Conservation (phyloP, 2,329 filamentous ascomycete species). For the Verticillium alfalfae region DNA sequence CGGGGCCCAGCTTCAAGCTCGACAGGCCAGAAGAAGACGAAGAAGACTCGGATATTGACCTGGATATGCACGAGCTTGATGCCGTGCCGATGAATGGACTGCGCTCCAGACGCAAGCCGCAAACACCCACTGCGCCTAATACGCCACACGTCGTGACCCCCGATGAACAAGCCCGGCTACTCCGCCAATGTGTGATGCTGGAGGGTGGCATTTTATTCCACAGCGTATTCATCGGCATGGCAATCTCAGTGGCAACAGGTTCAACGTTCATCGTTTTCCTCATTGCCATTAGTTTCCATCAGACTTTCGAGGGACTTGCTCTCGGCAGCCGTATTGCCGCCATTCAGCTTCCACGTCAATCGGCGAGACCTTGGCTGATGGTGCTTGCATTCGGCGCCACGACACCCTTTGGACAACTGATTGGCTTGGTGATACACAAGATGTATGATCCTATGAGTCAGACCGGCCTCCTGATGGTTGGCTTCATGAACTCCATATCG, state of each 20-base stretch:
- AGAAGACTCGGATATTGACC: constrained; percentile 51
- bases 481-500: constrained; percentile 82
- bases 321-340: constrained; percentile 80
- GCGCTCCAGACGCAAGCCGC: constrained; percentile 13
- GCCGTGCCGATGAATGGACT: constrained; percentile 25
- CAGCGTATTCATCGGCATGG: constrained; percentile 83
- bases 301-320: constrained; percentile 84
- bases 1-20: constrained; percentile 9
- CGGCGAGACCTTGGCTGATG: constrained; percentile 77
- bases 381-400: constrained; percentile 67
- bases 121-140: constrained; percentile 6
- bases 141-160: constrained; percentile 20
- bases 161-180: constrained; percentile 59
- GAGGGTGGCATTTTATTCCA: constrained; percentile 84
- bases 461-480: constrained; percentile 73
- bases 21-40: constrained; percentile 21
- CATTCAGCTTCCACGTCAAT: constrained; percentile 69
- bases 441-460: constrained; percentile 76
- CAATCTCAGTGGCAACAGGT: constrained; percentile 73
- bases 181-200: constrained; percentile 73
- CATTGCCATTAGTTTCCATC: constrained; percentile 76
- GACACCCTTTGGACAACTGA: constrained; percentile 59
- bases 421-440: constrained; percentile 71
- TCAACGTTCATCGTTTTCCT: constrained; percentile 76
- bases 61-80: constrained; percentile 58